Percentiles rank a stretch among this genome's conserved stretches.
These are phyloP conservation scores for Aspergillus affinis DNA, from an alignment of 495 filamentous ascomycete genomes.

Conservation along the genomic window DNA sequence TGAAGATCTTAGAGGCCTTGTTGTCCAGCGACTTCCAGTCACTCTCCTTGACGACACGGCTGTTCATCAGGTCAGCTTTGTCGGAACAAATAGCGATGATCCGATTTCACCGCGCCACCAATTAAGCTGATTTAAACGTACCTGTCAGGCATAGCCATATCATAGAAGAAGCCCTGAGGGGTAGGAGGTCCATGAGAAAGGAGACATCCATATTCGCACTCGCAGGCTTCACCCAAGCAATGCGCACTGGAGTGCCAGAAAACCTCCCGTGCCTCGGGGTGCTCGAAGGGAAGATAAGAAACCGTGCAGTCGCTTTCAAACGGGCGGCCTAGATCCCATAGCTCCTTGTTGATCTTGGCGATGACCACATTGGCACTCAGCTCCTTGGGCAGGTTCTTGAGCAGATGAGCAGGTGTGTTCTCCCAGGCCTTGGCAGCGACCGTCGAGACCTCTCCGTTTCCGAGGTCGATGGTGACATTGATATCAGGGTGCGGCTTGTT, in stretches of 20 bases:
- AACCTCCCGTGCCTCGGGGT: constrained; percentile 78
- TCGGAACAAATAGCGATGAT: neutral
- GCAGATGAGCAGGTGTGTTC: constrained; percentile 53
- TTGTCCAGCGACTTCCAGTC: constrained; percentile 83
- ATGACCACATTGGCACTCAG: constrained; percentile 62
- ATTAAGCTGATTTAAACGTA: constrained; percentile 25
- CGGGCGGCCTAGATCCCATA: constrained; percentile 92
- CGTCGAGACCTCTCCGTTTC: constrained; percentile 42
- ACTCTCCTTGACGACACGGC: constrained; percentile 63
- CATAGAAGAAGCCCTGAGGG: constrained; percentile 95
- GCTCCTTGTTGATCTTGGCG: constrained; percentile 73
- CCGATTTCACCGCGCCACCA: neutral
- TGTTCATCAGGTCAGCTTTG: constrained; percentile 21
- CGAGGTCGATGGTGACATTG: constrained; percentile 50
- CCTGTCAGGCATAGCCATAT: constrained; percentile 82
- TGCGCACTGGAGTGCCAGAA: constrained; percentile 96
- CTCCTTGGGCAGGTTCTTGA: constrained; percentile 53
- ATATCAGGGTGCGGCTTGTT: constrained; percentile 48
- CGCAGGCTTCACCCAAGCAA: constrained; percentile 88
- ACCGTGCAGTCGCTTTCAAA: constrained; percentile 75
- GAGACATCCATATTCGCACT: constrained; percentile 84
- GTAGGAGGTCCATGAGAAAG: constrained; percentile 92
- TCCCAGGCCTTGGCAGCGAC: constrained; percentile 53
- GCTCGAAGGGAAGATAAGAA: constrained; percentile 77
- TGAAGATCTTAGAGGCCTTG: constrained; percentile 74